Conservation (phyloP, 116 monocot genomes). For the Dioscorea cayenensis region DNA sequence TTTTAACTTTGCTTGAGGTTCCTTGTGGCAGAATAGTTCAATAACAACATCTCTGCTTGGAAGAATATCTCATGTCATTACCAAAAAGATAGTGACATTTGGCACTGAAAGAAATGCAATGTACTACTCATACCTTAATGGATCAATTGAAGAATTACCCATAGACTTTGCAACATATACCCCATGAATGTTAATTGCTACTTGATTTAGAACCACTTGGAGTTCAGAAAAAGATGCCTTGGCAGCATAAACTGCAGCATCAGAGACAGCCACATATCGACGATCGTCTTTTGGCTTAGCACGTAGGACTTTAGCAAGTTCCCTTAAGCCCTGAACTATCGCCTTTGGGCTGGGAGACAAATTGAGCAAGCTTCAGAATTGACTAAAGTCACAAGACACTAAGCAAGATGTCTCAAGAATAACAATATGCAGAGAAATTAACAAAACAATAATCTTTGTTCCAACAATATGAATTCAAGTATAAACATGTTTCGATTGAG, state of each 20-base stretch:
- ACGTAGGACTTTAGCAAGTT: constrained; percentile 29
- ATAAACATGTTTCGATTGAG: too few species aligned
- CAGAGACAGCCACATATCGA: constrained; percentile 16
- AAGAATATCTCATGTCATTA: constrained; percentile 5
- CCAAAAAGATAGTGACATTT: neutral
- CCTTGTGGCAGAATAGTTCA: constrained; percentile 35
- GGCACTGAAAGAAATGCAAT: neutral
- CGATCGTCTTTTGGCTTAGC: constrained; percentile 39
- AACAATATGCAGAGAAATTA: too few species aligned
- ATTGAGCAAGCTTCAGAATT: neutral
- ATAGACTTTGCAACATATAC: constrained; percentile 50
- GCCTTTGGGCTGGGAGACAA: constrained; percentile 33
- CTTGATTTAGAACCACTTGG: constrained; percentile 24
- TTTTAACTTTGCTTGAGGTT: constrained; percentile 37
- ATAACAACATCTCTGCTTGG: constrained; percentile 54
- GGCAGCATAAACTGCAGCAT: constrained; percentile 36
- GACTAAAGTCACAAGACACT: neutral
- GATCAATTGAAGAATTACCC: constrained; percentile 27
- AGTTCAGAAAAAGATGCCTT: constrained; percentile 31
- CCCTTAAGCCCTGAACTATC: constrained; percentile 34
- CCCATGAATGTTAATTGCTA: constrained; percentile 56
- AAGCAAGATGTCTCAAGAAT: neutral
- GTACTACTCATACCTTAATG: constrained; percentile 37
- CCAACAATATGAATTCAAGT: too few species aligned
- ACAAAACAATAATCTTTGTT: too few species aligned